Percentiles rank a stretch among this genome's conserved stretches.
Evolutionary conservation across 169 alveolate genomes (phyloP).

Genomic region (Plasmodium berghei): DNA sequence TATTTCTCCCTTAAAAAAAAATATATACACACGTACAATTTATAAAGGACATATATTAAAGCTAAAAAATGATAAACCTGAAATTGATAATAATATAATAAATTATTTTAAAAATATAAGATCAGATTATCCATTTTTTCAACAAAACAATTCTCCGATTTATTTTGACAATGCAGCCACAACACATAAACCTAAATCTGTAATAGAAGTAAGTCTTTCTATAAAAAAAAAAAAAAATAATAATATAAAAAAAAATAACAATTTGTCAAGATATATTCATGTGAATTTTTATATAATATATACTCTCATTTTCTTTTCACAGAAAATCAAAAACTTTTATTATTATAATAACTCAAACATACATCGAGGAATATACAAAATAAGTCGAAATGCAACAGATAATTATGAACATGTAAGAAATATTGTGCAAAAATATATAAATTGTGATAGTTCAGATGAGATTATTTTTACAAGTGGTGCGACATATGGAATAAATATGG

Average conservation of each 20-base stretch:
- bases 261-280: too few relatives aligned
- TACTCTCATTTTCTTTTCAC: conserved; percentile 38
- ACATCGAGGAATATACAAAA: conserved; percentile 52
- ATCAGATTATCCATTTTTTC: conserved; percentile 37
- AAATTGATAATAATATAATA: conserved; percentile 29
- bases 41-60: neutral
- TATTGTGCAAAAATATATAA: conserved; percentile 54
- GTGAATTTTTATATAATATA: too few relatives aligned
- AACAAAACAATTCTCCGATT: conserved; percentile 21
- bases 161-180: conserved; percentile 87
- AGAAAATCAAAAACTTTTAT: conserved; percentile 61
- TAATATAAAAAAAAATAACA: too few relatives aligned
- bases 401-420: conserved; percentile 76
- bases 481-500: conserved; percentile 82
- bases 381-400: conserved; percentile 62
- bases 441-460: conserved; percentile 76
- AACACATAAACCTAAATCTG: conserved; percentile 81
- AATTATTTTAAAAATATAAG: conserved; percentile 52
- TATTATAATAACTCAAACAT: conserved; percentile 48
- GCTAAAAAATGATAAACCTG: conserved; percentile 21
- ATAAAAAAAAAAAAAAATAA: neutral
- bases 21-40: too few relatives aligned
- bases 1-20: too few relatives aligned
- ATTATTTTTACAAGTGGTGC: conserved; percentile 84
- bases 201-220: conserved; percentile 67